Percentiles rank a stretch among this genome's conserved stretches.
phyloP scores from a whole-genome alignment of 306 rosid species.

The Calophaca sinica region DNA sequence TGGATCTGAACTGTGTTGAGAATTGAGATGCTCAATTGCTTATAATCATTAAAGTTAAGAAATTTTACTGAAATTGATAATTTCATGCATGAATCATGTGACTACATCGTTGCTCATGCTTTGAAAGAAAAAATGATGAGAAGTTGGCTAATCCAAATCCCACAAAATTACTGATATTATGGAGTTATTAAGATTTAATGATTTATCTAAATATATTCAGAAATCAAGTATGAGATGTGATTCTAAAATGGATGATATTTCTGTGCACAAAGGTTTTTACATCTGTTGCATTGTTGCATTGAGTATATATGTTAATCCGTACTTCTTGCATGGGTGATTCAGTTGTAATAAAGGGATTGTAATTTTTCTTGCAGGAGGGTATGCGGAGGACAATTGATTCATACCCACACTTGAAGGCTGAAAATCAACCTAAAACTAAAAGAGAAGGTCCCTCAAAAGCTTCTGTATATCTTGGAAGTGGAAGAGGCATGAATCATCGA shows the following conservation, averaged over 20 bases:
- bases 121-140: slow-evolving; percentile 28
- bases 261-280: slow-evolving; percentile 30
- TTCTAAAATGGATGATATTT: slow-evolving; percentile 38
- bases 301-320: slow-evolving; percentile 29
- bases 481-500: slow-evolving; percentile 65
- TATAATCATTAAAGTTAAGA: slow-evolving; percentile 7
- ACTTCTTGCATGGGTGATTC: slow-evolving; percentile 21
- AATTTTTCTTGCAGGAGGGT: slow-evolving; percentile 75
- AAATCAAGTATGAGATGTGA: slow-evolving; percentile 32
- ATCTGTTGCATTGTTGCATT: slow-evolving; percentile 18
- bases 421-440: slow-evolving; percentile 56
- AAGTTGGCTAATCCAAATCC: slow-evolving; percentile 25
- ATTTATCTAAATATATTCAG: too few species aligned
- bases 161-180: slow-evolving; percentile 24
- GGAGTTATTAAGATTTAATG: slow-evolving; percentile 29
- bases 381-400: slow-evolving; percentile 83
- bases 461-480: slow-evolving; percentile 79
- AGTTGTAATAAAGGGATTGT: slow-evolving; percentile 28
- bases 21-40: slow-evolving; percentile 24
- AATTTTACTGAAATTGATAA: slow-evolving; percentile 17
- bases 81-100: slow-evolving; percentile 18
- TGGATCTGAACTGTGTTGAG: slow-evolving; percentile 14
- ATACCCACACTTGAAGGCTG: slow-evolving; percentile 82
- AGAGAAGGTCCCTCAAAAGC: slow-evolving; percentile 91
- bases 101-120: slow-evolving; percentile 27